Evolutionary conservation across 352 stramenopile species (phyloP), one percentile per base, ranked within the genome.

Genomic region (Phytophthora pistaciae): DNA sequence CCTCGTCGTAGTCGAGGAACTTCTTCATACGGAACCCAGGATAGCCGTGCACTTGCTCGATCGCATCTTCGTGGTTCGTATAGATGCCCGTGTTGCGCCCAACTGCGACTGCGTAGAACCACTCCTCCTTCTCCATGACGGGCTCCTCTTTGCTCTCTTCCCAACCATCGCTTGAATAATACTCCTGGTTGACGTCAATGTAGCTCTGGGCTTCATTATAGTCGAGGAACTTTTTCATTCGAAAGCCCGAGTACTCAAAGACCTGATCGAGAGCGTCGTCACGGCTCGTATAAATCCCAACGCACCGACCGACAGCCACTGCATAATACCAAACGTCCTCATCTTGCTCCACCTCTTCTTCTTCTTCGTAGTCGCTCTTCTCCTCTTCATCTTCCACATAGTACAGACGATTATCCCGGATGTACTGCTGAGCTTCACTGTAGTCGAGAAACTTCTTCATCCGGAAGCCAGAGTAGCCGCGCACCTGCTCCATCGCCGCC

Each of bases 391-490:
- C 40, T 13, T 56, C 40, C 11, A 14, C 21, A 25, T 42, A 56
- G 18, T 44, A 56, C 20, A 8, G 18, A 13, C 52, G 44, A 25
- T 60, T 68, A 10, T 68, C 31, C n/a, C 23, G n/a, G 16, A 74
- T 33, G 36, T 62, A 74, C 36, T 31, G 10, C 7, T 58, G 36
- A 1, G 84, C 86, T 33, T 91, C 66, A 10, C 61, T 29, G 36
- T 78, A 53, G n/a, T 68, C 77, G 16, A 74, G 31, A 54, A 94
- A 91, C 29, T 90, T 91, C 55, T 94, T 92, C 66, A 80, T 90
- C 10, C 60, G 66, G 33, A 80, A 84, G 31, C 79, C 75, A 3
- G 73, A 66, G 33, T 80, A 91, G 8, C 82, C 82, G 49, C 86
- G 79, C 11, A 92, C 82, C 60, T 86, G 74, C 25, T 64, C 69